phyloP scores from a whole-genome alignment of 352 stramenopile species.

The Globisporangium ultimum region DNA sequence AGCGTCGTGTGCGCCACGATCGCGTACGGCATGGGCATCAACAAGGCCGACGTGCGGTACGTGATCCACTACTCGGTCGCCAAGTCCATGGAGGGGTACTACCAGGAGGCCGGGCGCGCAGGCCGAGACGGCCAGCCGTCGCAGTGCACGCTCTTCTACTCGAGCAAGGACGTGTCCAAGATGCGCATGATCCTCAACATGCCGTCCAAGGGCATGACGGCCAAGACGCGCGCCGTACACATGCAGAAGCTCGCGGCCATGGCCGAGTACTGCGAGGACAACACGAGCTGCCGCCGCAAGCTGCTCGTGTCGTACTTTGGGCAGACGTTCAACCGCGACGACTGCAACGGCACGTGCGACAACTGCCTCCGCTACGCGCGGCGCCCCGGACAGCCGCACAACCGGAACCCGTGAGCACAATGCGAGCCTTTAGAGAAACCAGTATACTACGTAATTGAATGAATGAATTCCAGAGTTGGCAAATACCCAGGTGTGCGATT shows the following conservation, averaged over 20 bases:
- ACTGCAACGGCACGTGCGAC: constrained; percentile 43
- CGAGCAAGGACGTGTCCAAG: constrained; percentile 72
- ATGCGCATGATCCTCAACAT: constrained; percentile 80
- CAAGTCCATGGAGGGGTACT: constrained; percentile 97
- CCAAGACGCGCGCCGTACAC: constrained; percentile 64
- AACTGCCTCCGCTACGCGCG: constrained; percentile 14
- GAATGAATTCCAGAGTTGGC: neutral
- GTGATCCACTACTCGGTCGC: constrained; percentile 92
- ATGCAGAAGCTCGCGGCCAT: constrained; percentile 78
- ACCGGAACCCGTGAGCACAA: neutral
- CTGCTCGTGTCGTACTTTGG: constrained; percentile 80
- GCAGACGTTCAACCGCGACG: constrained; percentile 60
- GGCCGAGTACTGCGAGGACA: constrained; percentile 77
- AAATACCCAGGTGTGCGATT: no score
- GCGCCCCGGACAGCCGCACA: constrained; percentile 2
- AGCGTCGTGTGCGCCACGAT: constrained; percentile 95
- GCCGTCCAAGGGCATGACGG: constrained; percentile 77
- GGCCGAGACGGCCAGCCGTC: constrained; percentile 93
- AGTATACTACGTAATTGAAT: neutral
- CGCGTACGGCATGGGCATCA: constrained; percentile 95
- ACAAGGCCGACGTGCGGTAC: constrained; percentile 93
- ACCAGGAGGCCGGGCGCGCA: constrained; percentile 96
- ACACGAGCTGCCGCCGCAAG: constrained; percentile 68
- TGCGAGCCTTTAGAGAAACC: constrained; percentile 1
- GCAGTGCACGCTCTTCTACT: constrained; percentile 92